Conservation (phyloP, 768 basidiomycete species). For the Mycena sanguinolenta region DNA sequence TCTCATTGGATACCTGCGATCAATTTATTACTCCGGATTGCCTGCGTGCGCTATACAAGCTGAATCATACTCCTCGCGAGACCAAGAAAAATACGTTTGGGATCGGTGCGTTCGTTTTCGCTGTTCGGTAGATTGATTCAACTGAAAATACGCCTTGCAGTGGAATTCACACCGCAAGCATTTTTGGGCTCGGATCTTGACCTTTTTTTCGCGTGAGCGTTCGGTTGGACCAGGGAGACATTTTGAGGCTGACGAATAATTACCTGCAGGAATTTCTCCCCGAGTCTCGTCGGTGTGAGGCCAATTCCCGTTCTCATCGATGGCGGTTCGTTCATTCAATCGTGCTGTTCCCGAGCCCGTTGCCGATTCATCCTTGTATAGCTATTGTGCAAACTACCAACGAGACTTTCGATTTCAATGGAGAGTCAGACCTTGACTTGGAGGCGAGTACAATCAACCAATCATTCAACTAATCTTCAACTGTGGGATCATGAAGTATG, state of each 20-base stretch:
- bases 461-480: background rate
- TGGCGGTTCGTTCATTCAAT: constrained; percentile 42
- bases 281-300: constrained; percentile 45
- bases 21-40: constrained; percentile 54
- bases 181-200: constrained; percentile 53
- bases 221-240: background rate
- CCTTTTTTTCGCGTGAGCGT: constrained; percentile 23
- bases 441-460: constrained; percentile 34
- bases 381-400: constrained; percentile 46
- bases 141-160: constrained; percentile 33
- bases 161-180: constrained; percentile 57
- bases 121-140: background rate
- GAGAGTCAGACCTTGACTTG: constrained; percentile 61
- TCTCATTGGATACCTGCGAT: constrained; percentile 49
- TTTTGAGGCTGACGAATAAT: too few relatives aligned
- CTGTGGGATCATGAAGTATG: constrained; percentile 47
- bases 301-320: constrained; percentile 53
- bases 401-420: constrained; percentile 49
- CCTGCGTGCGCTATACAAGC: constrained; percentile 54
- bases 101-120: constrained; percentile 43
- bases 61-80: constrained; percentile 47
- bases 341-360: background rate
- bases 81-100: constrained; percentile 55
- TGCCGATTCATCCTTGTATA: constrained; percentile 12
- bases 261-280: constrained; percentile 49